These are phyloP conservation scores for Klebsormidium nitens DNA, from an alignment of 139 green algal genomes.

Conservation along the genomic window DNA sequence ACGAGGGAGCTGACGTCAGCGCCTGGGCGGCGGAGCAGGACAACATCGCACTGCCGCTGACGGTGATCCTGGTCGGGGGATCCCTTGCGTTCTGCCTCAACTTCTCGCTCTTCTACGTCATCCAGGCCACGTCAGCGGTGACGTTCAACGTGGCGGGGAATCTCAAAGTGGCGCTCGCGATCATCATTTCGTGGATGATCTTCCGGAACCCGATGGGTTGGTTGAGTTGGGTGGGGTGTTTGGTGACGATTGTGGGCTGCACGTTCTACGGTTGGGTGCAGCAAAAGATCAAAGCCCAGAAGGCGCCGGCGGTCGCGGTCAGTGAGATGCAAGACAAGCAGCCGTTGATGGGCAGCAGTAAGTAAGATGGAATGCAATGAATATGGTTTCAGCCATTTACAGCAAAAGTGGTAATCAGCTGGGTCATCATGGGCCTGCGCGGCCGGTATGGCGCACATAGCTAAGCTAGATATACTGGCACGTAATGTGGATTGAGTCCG, in stretches of 20 bases:
- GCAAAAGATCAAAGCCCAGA: too few relatives aligned
- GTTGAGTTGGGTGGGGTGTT: slow-evolving; percentile 25
- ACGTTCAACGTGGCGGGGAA: slow-evolving; percentile 41
- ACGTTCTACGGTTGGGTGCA: slow-evolving; percentile 33
- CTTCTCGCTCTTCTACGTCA: slow-evolving; percentile 40
- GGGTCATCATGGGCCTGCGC: too few relatives aligned
- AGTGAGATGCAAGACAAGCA: too few relatives aligned
- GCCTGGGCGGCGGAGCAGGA: not conserved
- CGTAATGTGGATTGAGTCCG: too few relatives aligned
- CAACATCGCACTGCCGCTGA: not conserved
- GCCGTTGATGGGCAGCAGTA: too few relatives aligned
- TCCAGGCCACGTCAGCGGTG: slow-evolving; percentile 16
- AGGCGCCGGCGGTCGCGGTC: too few relatives aligned
- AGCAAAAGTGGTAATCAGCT: too few relatives aligned
- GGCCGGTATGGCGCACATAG: too few relatives aligned
- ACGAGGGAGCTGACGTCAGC: slow-evolving; percentile 2
- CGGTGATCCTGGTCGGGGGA: slow-evolving; percentile 14
- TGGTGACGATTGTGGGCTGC: slow-evolving; percentile 29
- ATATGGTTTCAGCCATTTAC: too few relatives aligned
- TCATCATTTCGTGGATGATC: slow-evolving; percentile 21
- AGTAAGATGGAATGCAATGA: too few relatives aligned
- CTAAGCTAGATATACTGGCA: too few relatives aligned
- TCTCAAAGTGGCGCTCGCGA: slow-evolving; percentile 35
- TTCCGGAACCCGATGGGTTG: slow-evolving; percentile 36
- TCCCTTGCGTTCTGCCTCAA: slow-evolving; percentile 37